A percentile compares a stretch with the other conserved stretches of the same genome.
phyloP scores from a whole-genome alignment of 768 basidiomycete species.

The Mycena venus region DNA sequence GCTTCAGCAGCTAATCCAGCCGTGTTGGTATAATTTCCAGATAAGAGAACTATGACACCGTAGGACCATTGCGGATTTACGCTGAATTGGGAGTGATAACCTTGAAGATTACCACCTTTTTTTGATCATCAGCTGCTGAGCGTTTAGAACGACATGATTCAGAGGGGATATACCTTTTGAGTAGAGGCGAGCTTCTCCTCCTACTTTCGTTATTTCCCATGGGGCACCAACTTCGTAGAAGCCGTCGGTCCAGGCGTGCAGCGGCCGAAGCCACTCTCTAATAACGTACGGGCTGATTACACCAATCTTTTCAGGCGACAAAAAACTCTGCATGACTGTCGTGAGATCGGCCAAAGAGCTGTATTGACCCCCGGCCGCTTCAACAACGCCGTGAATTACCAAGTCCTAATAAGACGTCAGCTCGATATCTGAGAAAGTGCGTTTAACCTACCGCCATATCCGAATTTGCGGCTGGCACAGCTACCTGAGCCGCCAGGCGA shows the following conservation, averaged over 20 bases:
- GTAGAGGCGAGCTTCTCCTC: slow-evolving; percentile 44
- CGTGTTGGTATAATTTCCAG: slow-evolving; percentile 51
- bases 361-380: slow-evolving; percentile 65
- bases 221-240: slow-evolving; percentile 55
- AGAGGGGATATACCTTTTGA: slow-evolving; percentile 45
- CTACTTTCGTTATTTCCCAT: slow-evolving; percentile 56
- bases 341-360: slow-evolving; percentile 61
- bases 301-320: slow-evolving; percentile 54
- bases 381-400: slow-evolving; percentile 52
- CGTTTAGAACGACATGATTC: background rate
- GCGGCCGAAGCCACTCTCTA: slow-evolving; percentile 59
- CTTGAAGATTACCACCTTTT: slow-evolving; percentile 54
- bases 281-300: slow-evolving; percentile 51
- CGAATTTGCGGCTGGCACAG: slow-evolving; percentile 52
- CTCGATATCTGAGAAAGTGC: background rate
- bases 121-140: background rate
- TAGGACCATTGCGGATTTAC: slow-evolving; percentile 55
- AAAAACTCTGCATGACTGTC: slow-evolving; percentile 57
- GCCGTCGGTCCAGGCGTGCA: slow-evolving; percentile 53
- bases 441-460: slow-evolving; percentile 48
- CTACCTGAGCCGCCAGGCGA: slow-evolving; percentile 47
- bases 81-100: slow-evolving; percentile 55
- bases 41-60: slow-evolving; percentile 56
- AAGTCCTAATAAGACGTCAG: slow-evolving; percentile 46
- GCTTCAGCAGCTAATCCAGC: slow-evolving; percentile 47